These are phyloP conservation scores for Bipolaris bicolor DNA, from an alignment of 2,329 filamentous ascomycete species.

Conservation along the genomic window DNA sequence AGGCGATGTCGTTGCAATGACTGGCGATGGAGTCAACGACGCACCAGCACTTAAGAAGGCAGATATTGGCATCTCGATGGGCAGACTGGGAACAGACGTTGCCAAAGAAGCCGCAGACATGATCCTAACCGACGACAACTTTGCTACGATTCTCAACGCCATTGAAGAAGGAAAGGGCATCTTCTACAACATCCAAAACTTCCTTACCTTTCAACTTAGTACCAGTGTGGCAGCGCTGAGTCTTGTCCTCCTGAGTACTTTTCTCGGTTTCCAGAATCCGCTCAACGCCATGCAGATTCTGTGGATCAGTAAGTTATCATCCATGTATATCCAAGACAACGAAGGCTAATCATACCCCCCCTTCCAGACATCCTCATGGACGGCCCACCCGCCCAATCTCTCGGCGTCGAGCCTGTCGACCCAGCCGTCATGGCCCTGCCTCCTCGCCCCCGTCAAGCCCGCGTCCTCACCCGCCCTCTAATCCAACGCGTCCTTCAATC, in stretches of 20 bases:
- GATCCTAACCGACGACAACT: slow-evolving; percentile 89
- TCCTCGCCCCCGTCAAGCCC: slow-evolving; percentile 82
- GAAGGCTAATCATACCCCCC: slow-evolving; percentile 21
- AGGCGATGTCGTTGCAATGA: slow-evolving; percentile 98
- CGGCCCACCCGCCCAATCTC: slow-evolving; percentile 92
- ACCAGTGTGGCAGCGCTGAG: slow-evolving; percentile 93
- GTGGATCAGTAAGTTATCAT: slow-evolving; percentile 84
- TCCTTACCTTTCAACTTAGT: slow-evolving; percentile 96
- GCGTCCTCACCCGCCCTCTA: slow-evolving; percentile 85
- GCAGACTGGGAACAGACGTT: slow-evolving; percentile 90
- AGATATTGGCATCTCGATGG: slow-evolving; percentile 98
- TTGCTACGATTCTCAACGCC: slow-evolving; percentile 87
- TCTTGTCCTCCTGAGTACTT: slow-evolving; percentile 89
- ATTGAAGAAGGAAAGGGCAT: slow-evolving; percentile 99
- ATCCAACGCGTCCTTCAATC: slow-evolving; percentile 86
- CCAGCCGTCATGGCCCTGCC: slow-evolving; percentile 92
- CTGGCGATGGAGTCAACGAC: slow-evolving; percentile 96
- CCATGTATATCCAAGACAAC: too few species aligned
- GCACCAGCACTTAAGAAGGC: slow-evolving; percentile 95
- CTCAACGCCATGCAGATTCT: slow-evolving; percentile 99
- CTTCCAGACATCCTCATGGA: slow-evolving; percentile 96
- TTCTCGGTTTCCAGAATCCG: slow-evolving; percentile 91
- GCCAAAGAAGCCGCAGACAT: slow-evolving; percentile 96
- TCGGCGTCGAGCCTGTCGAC: slow-evolving; percentile 94
- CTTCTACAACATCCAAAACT: slow-evolving; percentile 99